phyloP scores from a whole-genome alignment of 2,329 filamentous ascomycete genomes.

The Nemania abortiva region DNA sequence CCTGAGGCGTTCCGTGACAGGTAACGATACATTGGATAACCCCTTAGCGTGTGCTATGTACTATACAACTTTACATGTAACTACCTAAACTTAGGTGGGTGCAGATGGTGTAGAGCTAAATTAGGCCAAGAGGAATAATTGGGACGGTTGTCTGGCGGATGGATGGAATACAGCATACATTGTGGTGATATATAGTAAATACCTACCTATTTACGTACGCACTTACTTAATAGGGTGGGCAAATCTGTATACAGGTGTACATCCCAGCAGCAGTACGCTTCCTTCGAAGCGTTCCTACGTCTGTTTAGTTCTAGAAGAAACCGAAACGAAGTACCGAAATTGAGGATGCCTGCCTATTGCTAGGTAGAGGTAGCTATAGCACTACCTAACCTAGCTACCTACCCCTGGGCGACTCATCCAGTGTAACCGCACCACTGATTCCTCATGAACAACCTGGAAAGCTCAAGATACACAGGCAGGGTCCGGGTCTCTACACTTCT shows the following conservation, averaged over 20 bases:
- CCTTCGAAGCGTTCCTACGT: neutral
- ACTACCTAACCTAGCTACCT: neutral
- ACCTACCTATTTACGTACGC: neutral
- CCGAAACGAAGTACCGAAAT: slow-evolving; percentile 20
- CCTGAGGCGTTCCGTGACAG: slow-evolving; percentile 19
- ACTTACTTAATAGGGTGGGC: neutral
- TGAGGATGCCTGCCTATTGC: neutral
- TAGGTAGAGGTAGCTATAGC: too few relatives aligned
- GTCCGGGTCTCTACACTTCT: neutral
- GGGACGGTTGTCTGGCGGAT: neutral
- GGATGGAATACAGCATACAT: too few relatives aligned
- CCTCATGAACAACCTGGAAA: neutral
- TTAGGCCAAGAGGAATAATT: neutral
- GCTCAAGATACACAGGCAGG: neutral
- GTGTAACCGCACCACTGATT: slow-evolving; percentile 13
- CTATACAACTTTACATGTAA: too few relatives aligned
- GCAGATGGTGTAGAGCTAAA: neutral
- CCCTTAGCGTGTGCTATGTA: neutral
- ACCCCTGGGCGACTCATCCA: slow-evolving; percentile 2
- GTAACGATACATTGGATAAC: slow-evolving; percentile 16
- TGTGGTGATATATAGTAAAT: neutral
- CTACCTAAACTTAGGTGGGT: too few relatives aligned
- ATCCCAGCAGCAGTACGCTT: neutral
- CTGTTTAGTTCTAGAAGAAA: slow-evolving; percentile 20
- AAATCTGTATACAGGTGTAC: neutral